Percentiles rank a stretch among this genome's conserved stretches.
phyloP scores from a whole-genome alignment of 257 asterid species.

The Eustoma russellianum region DNA sequence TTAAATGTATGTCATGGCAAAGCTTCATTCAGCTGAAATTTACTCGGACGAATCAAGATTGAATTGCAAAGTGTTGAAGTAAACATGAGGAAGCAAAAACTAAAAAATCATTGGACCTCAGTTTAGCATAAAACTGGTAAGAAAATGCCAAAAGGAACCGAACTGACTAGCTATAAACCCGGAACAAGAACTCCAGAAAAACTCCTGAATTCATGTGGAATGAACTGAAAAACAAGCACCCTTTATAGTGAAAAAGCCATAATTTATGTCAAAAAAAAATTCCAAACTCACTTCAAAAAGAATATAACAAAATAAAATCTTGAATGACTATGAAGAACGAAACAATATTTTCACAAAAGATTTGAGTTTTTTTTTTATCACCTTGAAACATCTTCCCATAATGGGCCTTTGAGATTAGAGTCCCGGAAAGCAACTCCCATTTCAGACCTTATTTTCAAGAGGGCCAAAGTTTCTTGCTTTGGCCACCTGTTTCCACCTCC shows the following conservation, averaged over 20 bases:
- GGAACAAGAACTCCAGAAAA: slow-evolving; percentile 40
- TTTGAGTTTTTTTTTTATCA: slow-evolving; percentile 4
- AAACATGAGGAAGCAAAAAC: neutral
- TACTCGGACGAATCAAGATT: neutral
- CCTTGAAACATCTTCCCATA: slow-evolving; percentile 98
- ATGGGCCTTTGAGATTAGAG: slow-evolving; percentile 88
- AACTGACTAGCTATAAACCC: slow-evolving; percentile 33
- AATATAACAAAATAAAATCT: neutral
- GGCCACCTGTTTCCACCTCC: slow-evolving; percentile 90
- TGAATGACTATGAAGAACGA: slow-evolving; percentile 1
- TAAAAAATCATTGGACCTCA: neutral
- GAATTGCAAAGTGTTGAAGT: neutral
- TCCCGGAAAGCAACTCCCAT: slow-evolving; percentile 78
- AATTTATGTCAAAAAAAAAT: neutral
- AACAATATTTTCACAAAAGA: too few relatives aligned
- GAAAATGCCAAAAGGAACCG: slow-evolving; percentile 38
- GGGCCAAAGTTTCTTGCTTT: slow-evolving; percentile 78
- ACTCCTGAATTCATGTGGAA: slow-evolving; percentile 42
- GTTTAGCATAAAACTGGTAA: slow-evolving; percentile 31
- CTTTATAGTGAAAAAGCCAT: slow-evolving; percentile 12
- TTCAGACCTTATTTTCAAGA: slow-evolving; percentile 77
- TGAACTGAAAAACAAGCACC: slow-evolving; percentile 21
- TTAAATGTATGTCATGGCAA: neutral
- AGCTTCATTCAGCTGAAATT: slow-evolving; percentile 8
- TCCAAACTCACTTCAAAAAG: too few relatives aligned